Evolutionary conservation across 1,284 basidiomycete genomes (phyloP).

Genomic region (Leccinum pseudoinsigne): DNA sequence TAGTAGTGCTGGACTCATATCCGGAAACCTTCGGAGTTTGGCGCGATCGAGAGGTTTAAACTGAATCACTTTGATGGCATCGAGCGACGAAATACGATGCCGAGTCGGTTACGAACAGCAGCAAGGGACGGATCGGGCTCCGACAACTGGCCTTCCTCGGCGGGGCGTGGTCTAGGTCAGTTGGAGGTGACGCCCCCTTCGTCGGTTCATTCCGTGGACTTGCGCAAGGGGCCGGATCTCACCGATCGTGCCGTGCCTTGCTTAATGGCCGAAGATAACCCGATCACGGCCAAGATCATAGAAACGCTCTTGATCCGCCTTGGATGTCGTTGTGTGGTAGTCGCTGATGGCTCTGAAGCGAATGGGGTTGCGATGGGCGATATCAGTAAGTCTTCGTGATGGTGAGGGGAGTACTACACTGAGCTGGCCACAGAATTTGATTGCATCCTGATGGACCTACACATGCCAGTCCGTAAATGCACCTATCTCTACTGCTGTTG

Average conservation of each 20-base stretch:
- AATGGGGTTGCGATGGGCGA: slow-evolving; percentile 97
- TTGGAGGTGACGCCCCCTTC: slow-evolving; percentile 69
- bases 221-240: slow-evolving; percentile 68
- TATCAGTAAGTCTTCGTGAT: slow-evolving; percentile 66
- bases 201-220: slow-evolving; percentile 75
- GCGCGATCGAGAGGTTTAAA: slow-evolving; percentile 85
- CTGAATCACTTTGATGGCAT: slow-evolving; percentile 72
- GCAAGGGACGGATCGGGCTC: slow-evolving; percentile 71
- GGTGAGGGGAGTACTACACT: neutral
- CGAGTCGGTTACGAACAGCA: slow-evolving; percentile 83
- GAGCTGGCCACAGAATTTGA: no score
- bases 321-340: slow-evolving; percentile 92
- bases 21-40: slow-evolving; percentile 84
- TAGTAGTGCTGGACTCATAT: slow-evolving; percentile 53
- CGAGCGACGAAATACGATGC: slow-evolving; percentile 83
- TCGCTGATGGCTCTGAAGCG: slow-evolving; percentile 95
- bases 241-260: slow-evolving; percentile 85
- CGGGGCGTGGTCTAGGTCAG: slow-evolving; percentile 52
- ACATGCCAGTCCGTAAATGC: no score
- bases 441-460: no score
- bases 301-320: slow-evolving; percentile 91
- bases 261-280: slow-evolving; percentile 96
- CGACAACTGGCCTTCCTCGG: slow-evolving; percentile 68
- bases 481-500: no score
- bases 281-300: slow-evolving; percentile 94